Conservation (phyloP, 2,329 filamentous ascomycete genomes). For the Trichoderma sp. region DNA sequence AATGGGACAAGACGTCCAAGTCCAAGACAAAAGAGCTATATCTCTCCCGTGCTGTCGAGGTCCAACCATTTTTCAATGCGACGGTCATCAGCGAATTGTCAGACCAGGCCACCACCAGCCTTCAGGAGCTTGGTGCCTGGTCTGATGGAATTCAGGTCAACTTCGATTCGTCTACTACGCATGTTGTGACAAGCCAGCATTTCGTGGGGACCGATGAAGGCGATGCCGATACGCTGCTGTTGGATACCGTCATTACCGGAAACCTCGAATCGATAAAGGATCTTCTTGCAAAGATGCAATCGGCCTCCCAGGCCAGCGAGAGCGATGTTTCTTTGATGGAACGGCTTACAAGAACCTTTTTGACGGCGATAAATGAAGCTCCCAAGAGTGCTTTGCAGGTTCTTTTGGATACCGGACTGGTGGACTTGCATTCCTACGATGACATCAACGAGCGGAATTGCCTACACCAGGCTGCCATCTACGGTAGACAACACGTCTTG, state of each 20-base stretch:
- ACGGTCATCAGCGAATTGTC: slow-evolving; percentile 95
- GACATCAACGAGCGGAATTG: slow-evolving; percentile 98
- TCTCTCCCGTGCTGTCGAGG: slow-evolving; percentile 90
- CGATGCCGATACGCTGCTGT: slow-evolving; percentile 82
- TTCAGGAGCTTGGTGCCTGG: slow-evolving; percentile 94
- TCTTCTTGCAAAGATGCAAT: slow-evolving; percentile 70
- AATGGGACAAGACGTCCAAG: slow-evolving; percentile 99
- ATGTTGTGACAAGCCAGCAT: slow-evolving; percentile 64
- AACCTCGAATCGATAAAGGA: slow-evolving; percentile 77
- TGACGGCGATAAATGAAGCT: slow-evolving; percentile 84
- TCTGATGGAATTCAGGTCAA: slow-evolving; percentile 92
- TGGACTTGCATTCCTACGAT: slow-evolving; percentile 91
- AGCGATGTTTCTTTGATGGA: slow-evolving; percentile 61
- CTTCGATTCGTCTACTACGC: slow-evolving; percentile 63
- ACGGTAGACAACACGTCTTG: slow-evolving; percentile 78
- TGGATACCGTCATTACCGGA: slow-evolving; percentile 82
- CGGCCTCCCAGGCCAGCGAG: slow-evolving; percentile 54
- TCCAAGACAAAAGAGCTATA: slow-evolving; percentile 98
- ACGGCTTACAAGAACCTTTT: slow-evolving; percentile 83
- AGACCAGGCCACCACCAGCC: slow-evolving; percentile 92
- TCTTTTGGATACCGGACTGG: slow-evolving; percentile 75
- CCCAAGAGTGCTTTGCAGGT: slow-evolving; percentile 72
- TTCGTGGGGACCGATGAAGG: slow-evolving; percentile 77
- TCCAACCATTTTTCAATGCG: slow-evolving; percentile 97
- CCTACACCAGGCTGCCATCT: slow-evolving; percentile 94